These are phyloP conservation scores for fission yeast (Schizosaccharomyces pombe) DNA, from an alignment of 805 yeast genomes.

Conservation along the genomic window DNA sequence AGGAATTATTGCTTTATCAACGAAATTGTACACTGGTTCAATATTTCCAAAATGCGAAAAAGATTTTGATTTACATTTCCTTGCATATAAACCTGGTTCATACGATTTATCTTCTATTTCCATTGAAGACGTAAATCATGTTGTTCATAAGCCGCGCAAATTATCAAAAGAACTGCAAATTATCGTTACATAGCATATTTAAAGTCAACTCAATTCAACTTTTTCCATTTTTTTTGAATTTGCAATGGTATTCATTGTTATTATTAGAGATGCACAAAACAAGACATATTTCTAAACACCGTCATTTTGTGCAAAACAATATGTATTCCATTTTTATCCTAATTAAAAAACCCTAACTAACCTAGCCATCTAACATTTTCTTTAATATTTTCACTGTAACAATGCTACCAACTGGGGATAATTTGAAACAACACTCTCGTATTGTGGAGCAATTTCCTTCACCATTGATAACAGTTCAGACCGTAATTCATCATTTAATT, in stretches of 20 bases:
- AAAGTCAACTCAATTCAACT: not conserved
- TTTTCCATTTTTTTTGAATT: not conserved
- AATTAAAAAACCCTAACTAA: not conserved
- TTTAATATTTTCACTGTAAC: not conserved
- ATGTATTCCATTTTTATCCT: not conserved
- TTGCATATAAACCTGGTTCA: not conserved
- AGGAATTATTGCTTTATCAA: not conserved
- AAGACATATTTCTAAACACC: not conserved
- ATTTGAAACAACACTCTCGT: not conserved
- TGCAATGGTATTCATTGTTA: not conserved
- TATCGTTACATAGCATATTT: not conserved
- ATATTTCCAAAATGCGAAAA: not conserved
- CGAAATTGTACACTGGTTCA: not conserved
- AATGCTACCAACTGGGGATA: constrained; percentile 1
- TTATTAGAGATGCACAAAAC: not conserved
- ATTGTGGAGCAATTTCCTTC: not conserved
- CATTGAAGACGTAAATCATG: not conserved
- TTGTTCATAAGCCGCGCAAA: not conserved
- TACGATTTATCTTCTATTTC: not conserved
- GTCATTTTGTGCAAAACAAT: not conserved
- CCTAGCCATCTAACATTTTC: not conserved
- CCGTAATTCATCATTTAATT: not conserved
- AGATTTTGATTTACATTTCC: not conserved
- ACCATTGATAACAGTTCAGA: not conserved
- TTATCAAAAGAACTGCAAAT: not conserved